These are phyloP conservation scores for Coniochaeta sp. DNA, from an alignment of 2,329 filamentous ascomycete genomes.

Conservation along the genomic window DNA sequence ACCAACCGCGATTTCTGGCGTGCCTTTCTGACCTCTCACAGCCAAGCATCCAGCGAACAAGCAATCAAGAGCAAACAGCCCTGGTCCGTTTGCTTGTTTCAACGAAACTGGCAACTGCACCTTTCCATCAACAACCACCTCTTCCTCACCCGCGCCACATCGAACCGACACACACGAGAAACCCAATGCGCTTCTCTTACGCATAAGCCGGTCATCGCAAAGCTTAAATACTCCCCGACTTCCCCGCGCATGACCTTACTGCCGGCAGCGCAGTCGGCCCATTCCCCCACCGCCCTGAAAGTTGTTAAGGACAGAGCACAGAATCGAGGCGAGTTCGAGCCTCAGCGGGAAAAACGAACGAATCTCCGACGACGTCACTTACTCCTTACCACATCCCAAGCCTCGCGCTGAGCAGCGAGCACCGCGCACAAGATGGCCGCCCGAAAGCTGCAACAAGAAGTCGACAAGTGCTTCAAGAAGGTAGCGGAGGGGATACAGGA, in stretches of 20 bases:
- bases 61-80: neutral
- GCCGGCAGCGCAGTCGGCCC: neutral
- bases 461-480: conserved; percentile 99
- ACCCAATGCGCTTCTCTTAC: neutral
- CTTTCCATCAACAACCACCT: neutral
- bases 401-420: neutral
- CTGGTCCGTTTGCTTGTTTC: neutral
- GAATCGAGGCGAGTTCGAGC: neutral
- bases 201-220: neutral
- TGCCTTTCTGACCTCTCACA: neutral
- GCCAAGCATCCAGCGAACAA: neutral
- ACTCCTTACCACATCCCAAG: neutral
- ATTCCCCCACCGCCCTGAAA: too few species aligned
- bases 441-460: conserved; percentile 94
- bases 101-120: neutral
- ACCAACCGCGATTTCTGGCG: conserved; percentile 1
- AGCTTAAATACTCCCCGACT: neutral
- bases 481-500: conserved; percentile 85
- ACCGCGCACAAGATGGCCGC: conserved; percentile 69
- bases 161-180: neutral
- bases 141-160: neutral
- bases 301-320: too few species aligned
- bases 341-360: neutral
- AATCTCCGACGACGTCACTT: neutral
- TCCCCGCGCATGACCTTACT: neutral